Percentiles rank a stretch among this genome's conserved stretches.
These are phyloP conservation scores for Gamarada debralockiae DNA, from an alignment of 495 filamentous ascomycete species.

Conservation along the genomic window DNA sequence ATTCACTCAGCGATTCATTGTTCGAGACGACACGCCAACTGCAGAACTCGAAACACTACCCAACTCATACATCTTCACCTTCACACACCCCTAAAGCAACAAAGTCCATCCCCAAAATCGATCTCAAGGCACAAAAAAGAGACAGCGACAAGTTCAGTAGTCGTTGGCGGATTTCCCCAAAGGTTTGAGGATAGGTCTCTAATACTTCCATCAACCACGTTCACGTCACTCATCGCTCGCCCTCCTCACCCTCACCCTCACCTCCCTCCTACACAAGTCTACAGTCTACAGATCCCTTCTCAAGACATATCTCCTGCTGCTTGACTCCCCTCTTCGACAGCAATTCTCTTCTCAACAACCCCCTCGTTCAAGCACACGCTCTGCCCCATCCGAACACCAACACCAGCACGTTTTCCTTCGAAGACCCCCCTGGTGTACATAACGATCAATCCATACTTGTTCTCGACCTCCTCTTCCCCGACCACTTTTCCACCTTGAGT, in stretches of 20 bases:
- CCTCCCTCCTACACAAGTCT: slow-evolving; percentile 23
- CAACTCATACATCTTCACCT: too few species aligned
- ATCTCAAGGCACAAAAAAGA: slow-evolving; percentile 3
- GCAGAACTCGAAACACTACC: too few species aligned
- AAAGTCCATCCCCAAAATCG: too few species aligned
- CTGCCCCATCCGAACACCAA: slow-evolving; percentile 30
- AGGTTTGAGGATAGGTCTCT: slow-evolving; percentile 30
- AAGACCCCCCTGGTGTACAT: slow-evolving; percentile 86
- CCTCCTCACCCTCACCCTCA: slow-evolving; percentile 21
- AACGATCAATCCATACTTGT: slow-evolving; percentile 52
- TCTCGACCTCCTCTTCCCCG: slow-evolving; percentile 29
- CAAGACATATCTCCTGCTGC: slow-evolving; percentile 24
- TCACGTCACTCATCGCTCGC: slow-evolving; percentile 13
- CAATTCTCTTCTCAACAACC: slow-evolving; percentile 21
- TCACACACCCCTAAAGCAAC: too few species aligned
- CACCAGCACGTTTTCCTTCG: slow-evolving; percentile 92
- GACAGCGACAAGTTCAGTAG: slow-evolving; percentile 11
- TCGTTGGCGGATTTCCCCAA: slow-evolving; percentile 21
- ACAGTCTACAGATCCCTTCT: slow-evolving; percentile 23
- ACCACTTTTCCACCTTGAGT: slow-evolving; percentile 30
- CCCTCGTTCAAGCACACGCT: slow-evolving; percentile 24
- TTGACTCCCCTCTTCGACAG: slow-evolving; percentile 18
- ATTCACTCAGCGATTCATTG: too few species aligned
- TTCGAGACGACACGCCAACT: too few species aligned
- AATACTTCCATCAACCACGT: slow-evolving; percentile 26